Percentiles rank a stretch among this genome's conserved stretches.
Conservation (phyloP, 768 basidiomycete species). For the Trametes cingulata region DNA sequence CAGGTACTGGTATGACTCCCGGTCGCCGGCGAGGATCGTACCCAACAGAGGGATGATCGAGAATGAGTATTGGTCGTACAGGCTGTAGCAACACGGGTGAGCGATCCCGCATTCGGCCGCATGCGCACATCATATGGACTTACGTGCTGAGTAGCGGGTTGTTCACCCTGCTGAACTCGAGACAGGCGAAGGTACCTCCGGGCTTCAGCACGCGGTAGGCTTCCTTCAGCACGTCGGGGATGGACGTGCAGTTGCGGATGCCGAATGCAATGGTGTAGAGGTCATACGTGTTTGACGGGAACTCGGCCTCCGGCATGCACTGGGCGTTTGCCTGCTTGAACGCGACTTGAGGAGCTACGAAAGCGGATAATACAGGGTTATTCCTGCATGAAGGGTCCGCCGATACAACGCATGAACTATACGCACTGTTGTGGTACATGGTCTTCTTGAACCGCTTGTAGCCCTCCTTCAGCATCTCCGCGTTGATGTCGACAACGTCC, state of each 20-base stretch:
- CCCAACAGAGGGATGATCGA: slow-evolving; percentile 92
- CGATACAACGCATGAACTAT: neutral
- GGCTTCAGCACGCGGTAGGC: slow-evolving; percentile 95
- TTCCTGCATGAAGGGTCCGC: no score
- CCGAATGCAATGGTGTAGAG: slow-evolving; percentile 99
- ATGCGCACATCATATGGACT: slow-evolving; percentile 35
- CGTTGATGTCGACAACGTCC: slow-evolving; percentile 91
- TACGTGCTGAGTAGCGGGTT: slow-evolving; percentile 87
- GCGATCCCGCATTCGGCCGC: neutral
- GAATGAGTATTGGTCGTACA: slow-evolving; percentile 97
- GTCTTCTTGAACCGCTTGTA: slow-evolving; percentile 90
- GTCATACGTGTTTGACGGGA: slow-evolving; percentile 85
- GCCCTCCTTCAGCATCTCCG: slow-evolving; percentile 93
- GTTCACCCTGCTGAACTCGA: slow-evolving; percentile 93
- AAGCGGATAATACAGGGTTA: no score
- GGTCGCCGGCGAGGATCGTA: slow-evolving; percentile 94
- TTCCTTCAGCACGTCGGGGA: slow-evolving; percentile 83
- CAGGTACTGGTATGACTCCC: slow-evolving; percentile 95
- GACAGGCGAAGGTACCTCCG: slow-evolving; percentile 91
- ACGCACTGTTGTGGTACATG: slow-evolving; percentile 95
- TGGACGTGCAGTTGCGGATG: slow-evolving; percentile 94
- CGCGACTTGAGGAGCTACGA: slow-evolving; percentile 82
- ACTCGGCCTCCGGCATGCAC: slow-evolving; percentile 60
- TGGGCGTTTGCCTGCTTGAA: slow-evolving; percentile 96
- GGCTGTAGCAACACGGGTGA: slow-evolving; percentile 42